A percentile compares a stretch with the other conserved stretches of the same genome.
Evolutionary conservation across 257 asterid species (phyloP).

Genomic region (Lavandula angustifolia): DNA sequence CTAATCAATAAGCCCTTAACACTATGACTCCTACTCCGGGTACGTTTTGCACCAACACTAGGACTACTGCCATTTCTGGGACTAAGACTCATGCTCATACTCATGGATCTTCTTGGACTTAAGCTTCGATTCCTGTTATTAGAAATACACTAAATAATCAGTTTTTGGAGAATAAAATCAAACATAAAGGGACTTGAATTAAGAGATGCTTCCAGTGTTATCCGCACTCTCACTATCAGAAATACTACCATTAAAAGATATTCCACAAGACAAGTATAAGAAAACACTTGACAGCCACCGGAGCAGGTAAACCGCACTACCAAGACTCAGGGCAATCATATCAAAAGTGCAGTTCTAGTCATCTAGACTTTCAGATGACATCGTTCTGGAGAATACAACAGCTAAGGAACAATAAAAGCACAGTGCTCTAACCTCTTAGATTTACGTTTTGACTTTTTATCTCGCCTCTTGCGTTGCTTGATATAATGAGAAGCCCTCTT

Average conservation of each 20-base stretch:
- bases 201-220: conserved; percentile 47
- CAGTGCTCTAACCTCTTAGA: conserved; percentile 58
- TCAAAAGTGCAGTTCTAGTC: neutral
- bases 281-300: neutral
- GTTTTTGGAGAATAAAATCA: conserved; percentile 35
- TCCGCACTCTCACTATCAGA: conserved; percentile 61
- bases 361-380: conserved; percentile 1
- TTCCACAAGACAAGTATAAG: conserved; percentile 10
- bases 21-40: too few relatives aligned
- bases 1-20: too few relatives aligned
- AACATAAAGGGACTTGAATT: conserved; percentile 24
- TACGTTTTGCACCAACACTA: too few relatives aligned
- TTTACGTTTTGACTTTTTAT: conserved; percentile 71
- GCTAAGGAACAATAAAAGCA: neutral
- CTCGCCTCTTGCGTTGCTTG: conserved; percentile 81
- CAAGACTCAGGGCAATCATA: neutral
- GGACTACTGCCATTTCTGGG: conserved; percentile 49
- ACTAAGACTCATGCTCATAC: conserved; percentile 95
- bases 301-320: neutral
- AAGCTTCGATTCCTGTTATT: conserved; percentile 77
- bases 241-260: conserved; percentile 50
- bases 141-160: conserved; percentile 38
- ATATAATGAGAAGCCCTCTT: too few relatives aligned
- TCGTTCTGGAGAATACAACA: conserved; percentile 8
- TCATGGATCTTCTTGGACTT: conserved; percentile 60